Base-by-base conservation (phyloP, 2,329 filamentous ascomycete genomes). In the Clonostachys solani region DNA sequence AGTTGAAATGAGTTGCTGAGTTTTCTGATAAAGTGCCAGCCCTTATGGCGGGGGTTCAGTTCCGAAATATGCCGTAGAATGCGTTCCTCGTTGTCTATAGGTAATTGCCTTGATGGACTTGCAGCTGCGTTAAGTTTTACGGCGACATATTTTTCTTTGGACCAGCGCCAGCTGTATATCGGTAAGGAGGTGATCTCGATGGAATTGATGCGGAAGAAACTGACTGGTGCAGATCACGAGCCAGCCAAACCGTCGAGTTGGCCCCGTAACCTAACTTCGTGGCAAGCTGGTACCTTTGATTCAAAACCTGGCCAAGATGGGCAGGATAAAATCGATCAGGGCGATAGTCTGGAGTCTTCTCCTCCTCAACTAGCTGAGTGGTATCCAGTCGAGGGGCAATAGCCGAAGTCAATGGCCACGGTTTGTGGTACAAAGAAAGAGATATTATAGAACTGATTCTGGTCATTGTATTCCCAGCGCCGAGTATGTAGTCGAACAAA, bases 191-290 rank as follows among this genome's bases (percentile, higher is more conserved):
- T 18, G 29, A 4, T 15, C 5, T 40, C 17, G 7, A 33, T 29
- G 23, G 23, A 29, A 8, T 5, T 23, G 19, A 23, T 23, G 23
- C n/a, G 23, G 40, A 44, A 16, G 38, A 33, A 37, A n/a, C 48
- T 18, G 33, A 57, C 55, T 49, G 19, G 10, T 49, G 12, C 0
- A 56, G 50, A 37, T 57, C 55, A 43, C 53, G 34, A n/a, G 54
- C 53, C 9, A 59, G 49, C 56, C 53, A 59, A n/a, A 59, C 51
- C 0, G 55, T 58, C 12, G 52, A 58, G 4, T 46, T 56, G 10
- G 52, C 45, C 1, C 55, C 55, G 15, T 54, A 54, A 0, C 56
- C 54, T 1, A 57, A 36, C 23, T 59, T 59, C 1, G 52, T 57
- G 1, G 52, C 52, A 33, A 55, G 23, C 35, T 57, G 52, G 38